Conservation (phyloP, 352 stramenopile species). For the Globisporangium cederbergense region DNA sequence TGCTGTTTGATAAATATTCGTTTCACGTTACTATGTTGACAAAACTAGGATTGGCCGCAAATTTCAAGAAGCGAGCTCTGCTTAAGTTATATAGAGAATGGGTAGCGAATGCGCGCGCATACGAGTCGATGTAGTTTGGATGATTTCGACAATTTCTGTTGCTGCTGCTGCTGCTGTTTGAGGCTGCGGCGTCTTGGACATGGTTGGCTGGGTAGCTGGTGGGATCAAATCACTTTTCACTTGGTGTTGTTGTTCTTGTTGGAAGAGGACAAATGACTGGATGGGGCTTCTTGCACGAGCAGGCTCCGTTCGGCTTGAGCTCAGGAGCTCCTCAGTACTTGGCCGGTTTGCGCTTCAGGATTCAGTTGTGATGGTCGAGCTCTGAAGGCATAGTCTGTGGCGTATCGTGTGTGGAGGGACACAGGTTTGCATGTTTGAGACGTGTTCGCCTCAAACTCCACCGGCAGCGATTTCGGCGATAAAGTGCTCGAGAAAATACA, state of each 20-base stretch:
- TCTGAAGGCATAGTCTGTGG: neutral
- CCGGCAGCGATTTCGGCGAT: constrained; percentile 67
- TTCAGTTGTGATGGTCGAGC: neutral
- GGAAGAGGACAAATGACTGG: neutral
- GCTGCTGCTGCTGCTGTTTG: neutral
- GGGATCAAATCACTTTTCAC: constrained; percentile 7
- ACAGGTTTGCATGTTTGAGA: neutral
- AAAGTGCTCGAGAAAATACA: constrained; percentile 82
- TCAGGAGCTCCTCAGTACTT: neutral
- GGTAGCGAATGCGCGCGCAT: neutral
- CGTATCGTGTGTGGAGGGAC: neutral
- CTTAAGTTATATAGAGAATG: constrained; percentile 10
- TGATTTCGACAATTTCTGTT: constrained; percentile 5
- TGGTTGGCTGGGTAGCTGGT: neutral
- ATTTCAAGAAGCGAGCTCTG: neutral
- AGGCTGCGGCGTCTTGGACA: constrained; percentile 2
- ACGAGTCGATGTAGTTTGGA: constrained; percentile 3
- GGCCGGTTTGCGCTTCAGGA: neutral
- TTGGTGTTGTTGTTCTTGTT: neutral
- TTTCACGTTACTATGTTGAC: constrained; percentile 2
- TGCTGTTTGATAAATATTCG: constrained; percentile 1
- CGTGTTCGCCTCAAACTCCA: constrained; percentile 18
- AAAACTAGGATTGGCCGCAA: neutral
- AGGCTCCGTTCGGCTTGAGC: neutral
- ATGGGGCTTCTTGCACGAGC: neutral